These are phyloP conservation scores for Penicillium simplicissimum DNA, from an alignment of 495 filamentous ascomycete genomes.

Conservation along the genomic window DNA sequence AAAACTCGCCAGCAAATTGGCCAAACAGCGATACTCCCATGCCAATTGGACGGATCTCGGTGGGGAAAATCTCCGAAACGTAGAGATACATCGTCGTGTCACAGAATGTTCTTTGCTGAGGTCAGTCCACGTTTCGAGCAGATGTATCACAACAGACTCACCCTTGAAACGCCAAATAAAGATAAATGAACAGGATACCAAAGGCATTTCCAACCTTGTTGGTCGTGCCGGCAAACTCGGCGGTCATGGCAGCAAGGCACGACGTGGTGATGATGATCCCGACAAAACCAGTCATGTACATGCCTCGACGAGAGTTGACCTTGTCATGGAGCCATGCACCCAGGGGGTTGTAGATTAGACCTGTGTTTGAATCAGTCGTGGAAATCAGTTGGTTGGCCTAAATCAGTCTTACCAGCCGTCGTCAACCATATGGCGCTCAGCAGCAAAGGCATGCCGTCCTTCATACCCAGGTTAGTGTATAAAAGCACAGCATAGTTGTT, in stretches of 20 bases:
- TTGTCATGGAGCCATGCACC: conserved; percentile 49
- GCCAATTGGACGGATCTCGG: conserved; percentile 48
- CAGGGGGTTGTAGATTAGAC: conserved; percentile 47
- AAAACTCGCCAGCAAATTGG: conserved; percentile 38
- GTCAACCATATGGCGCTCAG: conserved; percentile 51
- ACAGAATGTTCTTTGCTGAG: conserved; percentile 37
- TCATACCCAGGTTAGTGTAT: conserved; percentile 49
- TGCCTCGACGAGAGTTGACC: conserved; percentile 46
- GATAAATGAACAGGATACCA: conserved; percentile 50
- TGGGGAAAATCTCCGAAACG: conserved; percentile 54
- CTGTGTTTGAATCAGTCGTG: conserved; percentile 13
- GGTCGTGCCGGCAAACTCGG: conserved; percentile 42
- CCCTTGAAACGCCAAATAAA: conserved; percentile 48
- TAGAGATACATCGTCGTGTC: conserved; percentile 56
- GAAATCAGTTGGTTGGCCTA: background rate
- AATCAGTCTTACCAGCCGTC: conserved; percentile 33
- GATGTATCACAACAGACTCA: conserved; percentile 12
- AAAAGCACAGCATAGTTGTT: conserved; percentile 53
- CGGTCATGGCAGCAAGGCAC: conserved; percentile 44
- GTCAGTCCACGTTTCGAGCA: background rate
- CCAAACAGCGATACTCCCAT: conserved; percentile 48
- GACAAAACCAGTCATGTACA: conserved; percentile 46
- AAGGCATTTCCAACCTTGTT: conserved; percentile 49
- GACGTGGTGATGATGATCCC: conserved; percentile 41
- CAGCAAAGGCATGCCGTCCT: conserved; percentile 46